Percentiles rank a stretch among this genome's conserved stretches.
Evolutionary conservation across 2,329 filamentous ascomycete species (phyloP).

Genomic region (Paraconiothyrium sp.): DNA sequence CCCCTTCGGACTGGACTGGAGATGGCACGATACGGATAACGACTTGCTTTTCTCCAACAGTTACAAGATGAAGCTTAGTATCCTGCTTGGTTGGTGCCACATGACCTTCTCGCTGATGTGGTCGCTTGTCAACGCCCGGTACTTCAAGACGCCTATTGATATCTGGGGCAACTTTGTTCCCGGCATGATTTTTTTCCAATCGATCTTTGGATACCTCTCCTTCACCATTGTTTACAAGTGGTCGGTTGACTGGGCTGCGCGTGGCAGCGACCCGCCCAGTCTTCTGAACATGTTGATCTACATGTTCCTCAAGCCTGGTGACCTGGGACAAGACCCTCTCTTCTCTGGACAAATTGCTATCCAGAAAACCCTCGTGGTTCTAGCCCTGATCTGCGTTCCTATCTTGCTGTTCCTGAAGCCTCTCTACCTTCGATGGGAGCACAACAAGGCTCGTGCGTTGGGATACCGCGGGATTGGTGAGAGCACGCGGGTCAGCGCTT

Average conservation of each 20-base stretch:
- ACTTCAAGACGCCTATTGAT: conserved; percentile 94
- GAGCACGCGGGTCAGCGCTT: conserved; percentile 83
- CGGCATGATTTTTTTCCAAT: conserved; percentile 99
- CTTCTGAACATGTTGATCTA: conserved; percentile 99
- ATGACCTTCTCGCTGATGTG: conserved; percentile 99
- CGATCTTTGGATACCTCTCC: conserved; percentile 96
- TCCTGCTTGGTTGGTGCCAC: conserved; percentile 94
- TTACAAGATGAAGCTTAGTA: conserved; percentile 99
- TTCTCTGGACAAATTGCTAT: conserved; percentile 80
- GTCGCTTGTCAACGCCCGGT: conserved; percentile 89
- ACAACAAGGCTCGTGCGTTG: conserved; percentile 85
- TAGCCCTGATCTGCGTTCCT: conserved; percentile 88
- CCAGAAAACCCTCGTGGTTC: conserved; percentile 79
- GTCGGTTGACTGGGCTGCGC: conserved; percentile 84
- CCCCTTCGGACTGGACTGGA: conserved; percentile 94
- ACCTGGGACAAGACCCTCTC: conserved; percentile 72
- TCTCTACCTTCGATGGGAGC: conserved; percentile 91
- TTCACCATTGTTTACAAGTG: conserved; percentile 97
- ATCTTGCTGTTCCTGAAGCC: conserved; percentile 94
- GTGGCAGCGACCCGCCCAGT: conserved; percentile 77
- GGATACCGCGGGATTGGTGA: conserved; percentile 96
- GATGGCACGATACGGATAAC: conserved; percentile 96
- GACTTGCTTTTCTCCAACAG: conserved; percentile 96
- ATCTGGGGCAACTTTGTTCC: conserved; percentile 98
- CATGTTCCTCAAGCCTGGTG: conserved; percentile 95